phyloP scores from a whole-genome alignment of 2,329 filamentous ascomycete genomes.

The Fusarium drepaniforme region DNA sequence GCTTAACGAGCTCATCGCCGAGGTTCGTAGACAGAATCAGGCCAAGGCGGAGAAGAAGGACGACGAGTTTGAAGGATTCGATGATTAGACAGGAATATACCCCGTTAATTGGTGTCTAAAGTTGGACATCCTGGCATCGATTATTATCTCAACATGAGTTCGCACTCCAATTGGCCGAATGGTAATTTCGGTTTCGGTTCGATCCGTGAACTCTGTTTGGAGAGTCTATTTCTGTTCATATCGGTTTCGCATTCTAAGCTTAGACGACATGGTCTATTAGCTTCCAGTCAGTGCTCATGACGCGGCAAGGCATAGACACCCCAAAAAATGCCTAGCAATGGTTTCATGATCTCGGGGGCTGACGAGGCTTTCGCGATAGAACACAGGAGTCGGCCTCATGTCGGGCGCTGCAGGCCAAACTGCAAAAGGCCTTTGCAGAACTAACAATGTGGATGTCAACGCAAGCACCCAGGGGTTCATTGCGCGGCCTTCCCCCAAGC shows the following conservation, averaged over 20 bases:
- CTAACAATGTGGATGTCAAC: background rate
- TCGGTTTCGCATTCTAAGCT: background rate
- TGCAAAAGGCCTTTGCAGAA: background rate
- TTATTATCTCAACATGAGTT: background rate
- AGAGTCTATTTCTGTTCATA: background rate
- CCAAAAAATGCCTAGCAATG: background rate
- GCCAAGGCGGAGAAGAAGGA: slow-evolving; percentile 56
- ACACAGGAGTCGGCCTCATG: background rate
- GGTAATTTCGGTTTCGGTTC: background rate
- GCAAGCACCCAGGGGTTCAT: slow-evolving; percentile 4
- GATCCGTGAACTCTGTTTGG: background rate
- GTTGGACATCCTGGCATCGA: background rate
- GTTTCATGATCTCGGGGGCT: background rate
- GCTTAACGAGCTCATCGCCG: slow-evolving; percentile 72
- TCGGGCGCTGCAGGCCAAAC: background rate
- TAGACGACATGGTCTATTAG: background rate
- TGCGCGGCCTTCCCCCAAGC: slow-evolving; percentile 1
- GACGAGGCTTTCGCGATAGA: background rate
- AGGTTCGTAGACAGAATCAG: slow-evolving; percentile 71
- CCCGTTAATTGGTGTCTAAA: slow-evolving; percentile 22
- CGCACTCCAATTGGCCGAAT: background rate
- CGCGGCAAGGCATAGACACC: slow-evolving; percentile 1
- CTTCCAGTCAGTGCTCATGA: background rate
- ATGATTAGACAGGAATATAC: slow-evolving; percentile 54
- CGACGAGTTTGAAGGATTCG: slow-evolving; percentile 72